Percentiles rank a stretch among this genome's conserved stretches.
These are phyloP conservation scores for Daldinia eschscholtzii DNA, from an alignment of 2,329 filamentous ascomycete genomes.

Conservation along the genomic window DNA sequence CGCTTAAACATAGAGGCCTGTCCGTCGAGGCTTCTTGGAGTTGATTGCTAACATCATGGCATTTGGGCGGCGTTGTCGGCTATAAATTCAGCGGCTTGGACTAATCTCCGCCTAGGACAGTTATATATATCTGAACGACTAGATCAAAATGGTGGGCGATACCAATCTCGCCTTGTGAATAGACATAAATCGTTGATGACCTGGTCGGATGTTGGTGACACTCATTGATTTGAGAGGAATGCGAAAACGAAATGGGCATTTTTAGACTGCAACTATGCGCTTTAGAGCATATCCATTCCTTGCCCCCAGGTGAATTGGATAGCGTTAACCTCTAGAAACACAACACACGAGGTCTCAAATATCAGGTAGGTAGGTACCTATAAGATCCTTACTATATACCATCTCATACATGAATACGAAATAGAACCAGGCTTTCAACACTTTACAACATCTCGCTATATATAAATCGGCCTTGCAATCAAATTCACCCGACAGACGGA, in stretches of 20 bases:
- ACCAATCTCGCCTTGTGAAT: slow-evolving; percentile 43
- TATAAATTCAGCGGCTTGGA: slow-evolving; percentile 49
- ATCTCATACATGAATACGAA: too few species aligned
- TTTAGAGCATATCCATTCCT: not conserved
- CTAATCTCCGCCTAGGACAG: slow-evolving; percentile 43
- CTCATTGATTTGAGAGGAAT: slow-evolving; percentile 5
- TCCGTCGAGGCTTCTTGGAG: slow-evolving; percentile 34
- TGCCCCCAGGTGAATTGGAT: slow-evolving; percentile 7
- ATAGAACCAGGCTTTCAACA: too few species aligned
- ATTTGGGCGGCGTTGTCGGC: slow-evolving; percentile 53
- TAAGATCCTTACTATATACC: too few species aligned
- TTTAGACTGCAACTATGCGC: not conserved
- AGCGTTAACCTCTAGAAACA: not conserved
- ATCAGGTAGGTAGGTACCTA: not conserved
- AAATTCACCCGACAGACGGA: too few species aligned
- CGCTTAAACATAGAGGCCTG: slow-evolving; percentile 34
- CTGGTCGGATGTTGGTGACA: not conserved
- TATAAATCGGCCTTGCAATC: too few species aligned
- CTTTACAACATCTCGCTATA: too few species aligned
- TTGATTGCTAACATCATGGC: slow-evolving; percentile 48
- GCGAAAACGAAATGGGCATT: not conserved
- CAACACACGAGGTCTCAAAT: not conserved
- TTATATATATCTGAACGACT: slow-evolving; percentile 44
- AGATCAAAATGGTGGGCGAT: slow-evolving; percentile 39
- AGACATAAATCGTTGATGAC: slow-evolving; percentile 35